These are phyloP conservation scores for Periglandula ipomoeae DNA, from an alignment of 2,329 filamentous ascomycete species.

Conservation along the genomic window DNA sequence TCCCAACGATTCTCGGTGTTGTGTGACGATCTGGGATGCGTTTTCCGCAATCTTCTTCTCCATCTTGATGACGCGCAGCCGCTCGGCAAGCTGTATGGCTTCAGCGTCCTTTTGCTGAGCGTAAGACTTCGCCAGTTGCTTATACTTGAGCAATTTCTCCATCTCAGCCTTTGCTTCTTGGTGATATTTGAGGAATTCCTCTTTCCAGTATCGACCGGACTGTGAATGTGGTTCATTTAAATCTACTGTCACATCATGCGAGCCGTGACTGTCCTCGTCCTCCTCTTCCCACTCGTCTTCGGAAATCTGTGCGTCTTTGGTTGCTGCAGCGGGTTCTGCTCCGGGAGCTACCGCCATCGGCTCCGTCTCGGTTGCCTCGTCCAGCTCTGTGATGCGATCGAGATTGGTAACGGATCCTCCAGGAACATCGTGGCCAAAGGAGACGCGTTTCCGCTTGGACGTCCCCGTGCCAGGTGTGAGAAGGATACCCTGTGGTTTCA, in stretches of 20 bases:
- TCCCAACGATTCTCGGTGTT: slow-evolving; percentile 23
- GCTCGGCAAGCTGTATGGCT: slow-evolving; percentile 54
- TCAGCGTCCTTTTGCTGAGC: slow-evolving; percentile 70
- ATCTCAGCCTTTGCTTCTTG: slow-evolving; percentile 64
- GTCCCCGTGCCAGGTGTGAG: slow-evolving; percentile 55
- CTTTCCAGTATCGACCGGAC: slow-evolving; percentile 74
- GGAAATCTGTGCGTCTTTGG: slow-evolving; percentile 13
- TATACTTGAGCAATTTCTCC: slow-evolving; percentile 70
- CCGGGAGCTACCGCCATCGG: slow-evolving; percentile 18
- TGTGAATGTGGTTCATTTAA: slow-evolving; percentile 65
- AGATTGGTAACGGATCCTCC: slow-evolving; percentile 11
- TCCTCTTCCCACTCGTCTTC: slow-evolving; percentile 37
- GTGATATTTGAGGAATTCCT: slow-evolving; percentile 65
- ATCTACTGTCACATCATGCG: slow-evolving; percentile 59
- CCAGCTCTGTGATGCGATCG: slow-evolving; percentile 27
- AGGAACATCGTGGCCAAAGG: slow-evolving; percentile 50
- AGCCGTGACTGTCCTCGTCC: slow-evolving; percentile 40
- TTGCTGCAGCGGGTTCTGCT: not conserved
- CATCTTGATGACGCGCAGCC: slow-evolving; percentile 55
- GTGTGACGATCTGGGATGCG: slow-evolving; percentile 42
- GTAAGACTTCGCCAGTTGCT: slow-evolving; percentile 69
- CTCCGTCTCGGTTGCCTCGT: slow-evolving; percentile 36
- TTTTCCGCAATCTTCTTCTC: slow-evolving; percentile 54
- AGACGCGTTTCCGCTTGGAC: slow-evolving; percentile 53
- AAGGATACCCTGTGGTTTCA: slow-evolving; percentile 48